Evolutionary conservation across 352 stramenopile genomes (phyloP).

Genomic region (Phytophthora hybrid): DNA sequence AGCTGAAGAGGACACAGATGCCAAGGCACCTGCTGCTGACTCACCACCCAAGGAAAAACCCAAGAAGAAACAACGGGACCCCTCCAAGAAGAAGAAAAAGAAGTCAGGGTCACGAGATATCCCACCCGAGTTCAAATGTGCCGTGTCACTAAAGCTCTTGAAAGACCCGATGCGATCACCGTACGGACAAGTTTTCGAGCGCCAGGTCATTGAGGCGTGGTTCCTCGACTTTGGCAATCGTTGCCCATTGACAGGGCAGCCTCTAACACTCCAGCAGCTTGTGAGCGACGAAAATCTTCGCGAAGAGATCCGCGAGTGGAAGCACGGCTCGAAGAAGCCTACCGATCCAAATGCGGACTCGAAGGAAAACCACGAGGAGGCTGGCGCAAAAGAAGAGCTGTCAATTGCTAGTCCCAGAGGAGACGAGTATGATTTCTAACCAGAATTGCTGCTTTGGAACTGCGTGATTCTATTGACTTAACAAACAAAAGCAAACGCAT

Average conservation of each 20-base stretch:
- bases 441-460: not conserved
- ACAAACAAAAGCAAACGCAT: no score
- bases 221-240: conserved; percentile 87
- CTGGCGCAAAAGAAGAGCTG: conserved; percentile 6
- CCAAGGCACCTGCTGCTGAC: conserved; percentile 32
- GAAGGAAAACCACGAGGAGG: conserved; percentile 9
- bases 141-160: conserved; percentile 76
- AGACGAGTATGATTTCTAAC: conserved; percentile 41
- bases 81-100: conserved; percentile 52
- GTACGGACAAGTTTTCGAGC: conserved; percentile 82
- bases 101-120: conserved; percentile 35
- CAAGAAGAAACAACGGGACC: conserved; percentile 38
- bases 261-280: conserved; percentile 63
- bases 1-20: conserved; percentile 37
- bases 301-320: conserved; percentile 72
- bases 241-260: conserved; percentile 78
- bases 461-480: not conserved
- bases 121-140: conserved; percentile 75
- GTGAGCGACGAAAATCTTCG: conserved; percentile 62
- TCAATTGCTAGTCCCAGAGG: conserved; percentile 22
- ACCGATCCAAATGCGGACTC: conserved; percentile 4
- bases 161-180: conserved; percentile 76
- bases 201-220: conserved; percentile 81
- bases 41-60: conserved; percentile 32
- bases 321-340: conserved; percentile 47